Evolutionary conservation across 768 basidiomycete genomes (phyloP).

Genomic region (Auriculariales sp.): DNA sequence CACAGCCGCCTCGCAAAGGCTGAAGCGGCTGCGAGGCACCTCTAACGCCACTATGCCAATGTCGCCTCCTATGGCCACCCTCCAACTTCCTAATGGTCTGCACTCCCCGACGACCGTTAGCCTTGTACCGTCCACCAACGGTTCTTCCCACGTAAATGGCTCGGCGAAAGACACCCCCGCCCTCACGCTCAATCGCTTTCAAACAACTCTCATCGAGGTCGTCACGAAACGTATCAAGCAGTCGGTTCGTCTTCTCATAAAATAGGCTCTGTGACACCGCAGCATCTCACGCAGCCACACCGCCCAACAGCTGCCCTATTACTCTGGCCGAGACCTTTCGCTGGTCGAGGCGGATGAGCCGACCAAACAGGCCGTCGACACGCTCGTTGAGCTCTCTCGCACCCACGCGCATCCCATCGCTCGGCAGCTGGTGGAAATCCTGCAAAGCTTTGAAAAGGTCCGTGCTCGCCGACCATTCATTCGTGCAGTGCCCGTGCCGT

Average conservation of each 20-base stretch:
- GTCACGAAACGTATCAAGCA: background rate
- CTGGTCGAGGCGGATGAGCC: conserved; percentile 63
- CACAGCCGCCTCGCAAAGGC: too few species aligned
- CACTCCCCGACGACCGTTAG: background rate
- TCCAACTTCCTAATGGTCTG: background rate
- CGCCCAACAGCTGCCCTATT: conserved; percentile 53
- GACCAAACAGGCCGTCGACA: conserved; percentile 60
- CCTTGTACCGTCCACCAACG: background rate
- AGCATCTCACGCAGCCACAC: background rate
- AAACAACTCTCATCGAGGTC: background rate
- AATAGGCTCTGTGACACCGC: background rate
- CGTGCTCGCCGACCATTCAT: too few species aligned
- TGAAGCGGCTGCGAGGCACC: background rate
- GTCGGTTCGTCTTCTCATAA: background rate
- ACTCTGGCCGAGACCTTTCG: conserved; percentile 64
- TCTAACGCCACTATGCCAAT: background rate
- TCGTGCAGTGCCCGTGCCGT: conserved; percentile 7
- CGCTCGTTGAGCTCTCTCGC: conserved; percentile 60
- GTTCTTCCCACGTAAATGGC: too few species aligned
- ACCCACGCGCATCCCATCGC: conserved; percentile 72
- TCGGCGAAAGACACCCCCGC: too few species aligned
- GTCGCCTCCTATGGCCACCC: background rate
- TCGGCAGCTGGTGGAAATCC: conserved; percentile 57
- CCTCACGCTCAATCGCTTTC: too few species aligned
- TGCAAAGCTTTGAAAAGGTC: conserved; percentile 70